These are phyloP conservation scores for Capsella bursapastoris DNA, from an alignment of 345 rosid genomes.

Conservation along the genomic window DNA sequence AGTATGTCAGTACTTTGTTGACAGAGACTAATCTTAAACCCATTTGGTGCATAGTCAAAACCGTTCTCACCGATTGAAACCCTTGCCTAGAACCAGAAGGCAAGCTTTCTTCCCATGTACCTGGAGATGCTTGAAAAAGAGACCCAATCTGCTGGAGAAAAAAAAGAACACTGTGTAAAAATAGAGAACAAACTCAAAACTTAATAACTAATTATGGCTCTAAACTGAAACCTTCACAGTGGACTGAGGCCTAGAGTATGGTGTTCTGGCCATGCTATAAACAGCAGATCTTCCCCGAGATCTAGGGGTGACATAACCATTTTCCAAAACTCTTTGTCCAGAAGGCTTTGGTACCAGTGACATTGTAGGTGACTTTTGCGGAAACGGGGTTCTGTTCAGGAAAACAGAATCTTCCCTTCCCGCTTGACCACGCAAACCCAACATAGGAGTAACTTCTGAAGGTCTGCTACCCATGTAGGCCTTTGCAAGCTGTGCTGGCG, in stretches of 20 bases:
- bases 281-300: constrained; percentile 86
- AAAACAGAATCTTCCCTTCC: constrained; percentile 54
- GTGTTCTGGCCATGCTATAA: constrained; percentile 88
- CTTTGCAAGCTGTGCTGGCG: constrained; percentile 97
- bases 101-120: constrained; percentile 52
- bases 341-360: constrained; percentile 61
- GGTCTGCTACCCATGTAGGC: constrained; percentile 93
- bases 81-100: constrained; percentile 65
- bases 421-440: constrained; percentile 52
- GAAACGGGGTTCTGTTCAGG: constrained; percentile 44
- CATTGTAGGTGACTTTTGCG: constrained; percentile 54
- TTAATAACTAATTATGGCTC: constrained; percentile 1
- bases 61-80: constrained; percentile 46
- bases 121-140: constrained; percentile 51
- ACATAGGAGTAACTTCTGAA: constrained; percentile 65
- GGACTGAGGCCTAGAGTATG: constrained; percentile 73
- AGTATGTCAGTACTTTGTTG: constrained; percentile 19
- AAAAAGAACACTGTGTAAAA: constrained; percentile 25
- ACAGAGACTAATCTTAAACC: not conserved
- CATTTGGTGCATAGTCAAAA: constrained; percentile 11
- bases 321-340: constrained; percentile 53
- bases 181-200: not conserved
- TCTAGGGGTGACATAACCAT: constrained; percentile 80
- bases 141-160: constrained; percentile 59
- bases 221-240: constrained; percentile 59